phyloP scores from a whole-genome alignment of 2,329 filamentous ascomycete genomes.

The Mycosphaerella arachidis region DNA sequence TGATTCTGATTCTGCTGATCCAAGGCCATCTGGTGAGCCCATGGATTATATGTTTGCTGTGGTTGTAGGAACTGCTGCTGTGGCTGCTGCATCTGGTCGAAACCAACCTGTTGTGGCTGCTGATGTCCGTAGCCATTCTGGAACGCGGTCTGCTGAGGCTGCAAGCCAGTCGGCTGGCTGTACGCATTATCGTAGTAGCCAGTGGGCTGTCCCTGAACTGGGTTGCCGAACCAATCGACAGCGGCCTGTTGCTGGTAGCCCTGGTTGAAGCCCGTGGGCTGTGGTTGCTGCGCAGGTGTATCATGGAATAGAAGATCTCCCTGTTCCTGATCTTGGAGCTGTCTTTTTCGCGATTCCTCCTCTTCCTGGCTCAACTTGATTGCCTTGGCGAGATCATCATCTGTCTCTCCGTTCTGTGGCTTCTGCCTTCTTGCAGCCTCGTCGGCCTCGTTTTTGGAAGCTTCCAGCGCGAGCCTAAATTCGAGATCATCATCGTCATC shows the following conservation, averaged over 20 bases:
- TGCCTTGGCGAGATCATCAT: conserved; percentile 89
- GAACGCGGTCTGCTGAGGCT: conserved; percentile 58
- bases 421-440: conserved; percentile 67
- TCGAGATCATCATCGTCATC: conserved; percentile 75
- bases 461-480: conserved; percentile 84
- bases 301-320: conserved; percentile 86
- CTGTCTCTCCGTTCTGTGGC: conserved; percentile 50
- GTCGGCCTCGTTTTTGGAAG: conserved; percentile 91
- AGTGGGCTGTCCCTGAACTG: conserved; percentile 65
- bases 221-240: conserved; percentile 96
- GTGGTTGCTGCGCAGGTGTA: conserved; percentile 57
- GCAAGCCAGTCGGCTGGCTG: conserved; percentile 73
- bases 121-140: conserved; percentile 60
- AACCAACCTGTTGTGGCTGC: conserved; percentile 62
- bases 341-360: conserved; percentile 78
- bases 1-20: conserved; percentile 54
- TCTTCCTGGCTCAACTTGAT: conserved; percentile 93
- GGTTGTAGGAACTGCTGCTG: conserved; percentile 52
- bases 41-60: conserved; percentile 55
- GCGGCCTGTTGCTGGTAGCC: conserved; percentile 95
- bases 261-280: conserved; percentile 87
- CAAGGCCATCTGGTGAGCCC: conserved; percentile 44
- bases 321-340: conserved; percentile 76
- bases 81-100: conserved; percentile 56
- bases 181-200: conserved; percentile 65